Percentiles rank a stretch among this genome's conserved stretches.
Conservation (phyloP, 2,329 filamentous ascomycete species). For the Cytospora piceae region DNA sequence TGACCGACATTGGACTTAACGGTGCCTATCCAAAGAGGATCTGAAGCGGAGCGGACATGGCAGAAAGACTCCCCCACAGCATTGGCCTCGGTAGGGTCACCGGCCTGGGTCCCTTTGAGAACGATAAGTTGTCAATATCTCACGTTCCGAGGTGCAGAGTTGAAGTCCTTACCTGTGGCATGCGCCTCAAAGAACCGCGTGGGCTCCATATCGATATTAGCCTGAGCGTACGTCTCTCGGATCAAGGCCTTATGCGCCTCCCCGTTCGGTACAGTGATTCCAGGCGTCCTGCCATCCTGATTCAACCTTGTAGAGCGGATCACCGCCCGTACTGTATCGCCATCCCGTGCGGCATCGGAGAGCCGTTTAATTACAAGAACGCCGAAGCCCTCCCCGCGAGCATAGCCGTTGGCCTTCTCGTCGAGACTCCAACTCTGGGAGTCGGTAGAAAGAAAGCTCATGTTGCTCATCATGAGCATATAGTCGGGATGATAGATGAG, state of each 20-base stretch:
- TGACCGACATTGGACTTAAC: slow-evolving; percentile 64
- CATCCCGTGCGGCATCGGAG: slow-evolving; percentile 47
- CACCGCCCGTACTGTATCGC: slow-evolving; percentile 45
- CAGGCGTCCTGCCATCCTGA: slow-evolving; percentile 38
- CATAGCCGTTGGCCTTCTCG: slow-evolving; percentile 50
- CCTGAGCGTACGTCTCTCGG: slow-evolving; percentile 47
- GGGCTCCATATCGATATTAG: slow-evolving; percentile 47
- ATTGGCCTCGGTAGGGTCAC: slow-evolving; percentile 52
- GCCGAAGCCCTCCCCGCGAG: slow-evolving; percentile 56
- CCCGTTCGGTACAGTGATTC: slow-evolving; percentile 43
- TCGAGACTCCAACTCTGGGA: slow-evolving; percentile 58
- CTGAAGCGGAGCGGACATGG: slow-evolving; percentile 32
- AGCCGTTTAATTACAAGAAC: slow-evolving; percentile 56
- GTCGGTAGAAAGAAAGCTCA: slow-evolving; percentile 56
- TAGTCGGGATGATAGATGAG: slow-evolving; percentile 45
- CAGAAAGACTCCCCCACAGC: slow-evolving; percentile 44
- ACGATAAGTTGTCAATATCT: slow-evolving; percentile 37
- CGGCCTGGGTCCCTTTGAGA: slow-evolving; percentile 42
- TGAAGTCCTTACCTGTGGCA: slow-evolving; percentile 5
- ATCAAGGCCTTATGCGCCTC: slow-evolving; percentile 57
- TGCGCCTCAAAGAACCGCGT: slow-evolving; percentile 38
- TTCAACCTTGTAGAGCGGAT: slow-evolving; percentile 40
- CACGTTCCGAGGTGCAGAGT: neutral
- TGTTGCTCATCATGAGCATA: slow-evolving; percentile 57
- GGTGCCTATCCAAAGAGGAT: slow-evolving; percentile 51